Evolutionary conservation across 1,284 basidiomycete genomes (phyloP), one percentile per base, ranked within the genome.

Genomic region (Boletus smithii): DNA sequence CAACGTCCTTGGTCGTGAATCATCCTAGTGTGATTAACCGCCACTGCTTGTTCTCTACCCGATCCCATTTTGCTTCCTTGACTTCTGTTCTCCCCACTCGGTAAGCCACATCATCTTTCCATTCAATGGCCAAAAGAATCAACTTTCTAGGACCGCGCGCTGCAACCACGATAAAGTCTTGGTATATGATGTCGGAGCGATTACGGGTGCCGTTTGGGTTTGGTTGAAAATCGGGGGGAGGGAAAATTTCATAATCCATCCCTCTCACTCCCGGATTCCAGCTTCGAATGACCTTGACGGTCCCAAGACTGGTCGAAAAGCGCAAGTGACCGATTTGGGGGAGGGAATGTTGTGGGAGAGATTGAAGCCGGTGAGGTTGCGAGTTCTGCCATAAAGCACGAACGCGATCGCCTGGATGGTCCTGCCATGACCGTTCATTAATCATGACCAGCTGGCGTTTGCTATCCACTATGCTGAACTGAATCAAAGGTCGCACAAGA

Each of bases 151-250:
- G 5, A 0, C 24, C 22, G 3, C 16, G 2, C 3, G 42, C 48
- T 16, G 56, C 56, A 18, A 58, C 7, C 16, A 61, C 48, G 7
- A 58, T 46, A 5, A 59, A 61, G 16, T 58, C 56, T 8, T 58
- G 56, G 1, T 46, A 2, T 22, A 56, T 22, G 22, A 58, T 32
- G 9, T 56, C 45, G 10, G n/a, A 3, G 8, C 3, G 35, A 22
- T 47, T 38, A 10, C 22, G 9, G 6, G n/a, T 17, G 4, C 34
- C 2, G 1, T 35, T n/a, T 1, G 20, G 23, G 4, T 48, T 10
- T 0, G 37, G 37, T 22, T 20, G 8, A 8, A 35, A 29, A 24
- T 45, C n/a, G 0, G 29, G 24, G 11, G 30, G 0, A 30, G 42
- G 38, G 10, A 41, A 23, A 13, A 32, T 27, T 5, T 1, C 18